Conservation (phyloP, 1,139 yeast genomes). For the Pichia sp. region DNA sequence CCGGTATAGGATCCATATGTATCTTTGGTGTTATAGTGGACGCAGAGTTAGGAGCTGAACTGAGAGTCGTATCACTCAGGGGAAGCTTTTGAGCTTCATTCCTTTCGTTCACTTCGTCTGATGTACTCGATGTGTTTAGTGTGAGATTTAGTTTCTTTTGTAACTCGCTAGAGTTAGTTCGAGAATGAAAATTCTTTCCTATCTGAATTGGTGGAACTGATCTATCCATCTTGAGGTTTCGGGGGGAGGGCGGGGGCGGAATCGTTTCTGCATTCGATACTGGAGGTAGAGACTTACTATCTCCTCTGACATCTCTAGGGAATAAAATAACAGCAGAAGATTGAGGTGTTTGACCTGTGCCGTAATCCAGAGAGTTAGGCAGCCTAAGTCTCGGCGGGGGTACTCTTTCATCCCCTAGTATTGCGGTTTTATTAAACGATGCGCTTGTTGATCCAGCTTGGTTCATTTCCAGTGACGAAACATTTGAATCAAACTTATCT, state of each 20-base stretch:
- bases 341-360: constrained; percentile 13
- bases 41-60: constrained; percentile 10
- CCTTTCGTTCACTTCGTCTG: background rate
- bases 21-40: constrained; percentile 5
- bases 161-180: constrained; percentile 6
- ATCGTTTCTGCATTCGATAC: background rate
- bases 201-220: background rate
- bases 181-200: constrained; percentile 1
- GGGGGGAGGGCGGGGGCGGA: constrained; percentile 13
- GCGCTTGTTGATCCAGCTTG: background rate
- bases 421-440: constrained; percentile 21
- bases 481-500: background rate
- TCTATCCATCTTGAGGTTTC: background rate
- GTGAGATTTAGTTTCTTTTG: constrained; percentile 6
- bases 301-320: constrained; percentile 25
- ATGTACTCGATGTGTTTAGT: constrained; percentile 8
- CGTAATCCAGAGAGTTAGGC: constrained; percentile 2
- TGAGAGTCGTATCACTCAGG: background rate
- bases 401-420: constrained; percentile 26
- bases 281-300: constrained; percentile 20
- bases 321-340: constrained; percentile 30
- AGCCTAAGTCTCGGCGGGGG: constrained; percentile 28
- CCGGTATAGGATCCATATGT: background rate
- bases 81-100: background rate
- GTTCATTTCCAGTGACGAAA: background rate